Evolutionary conservation across 805 yeast species (phyloP), one percentile per base, ranked within the genome.

Genomic region (Saccharomyces mikatae): DNA sequence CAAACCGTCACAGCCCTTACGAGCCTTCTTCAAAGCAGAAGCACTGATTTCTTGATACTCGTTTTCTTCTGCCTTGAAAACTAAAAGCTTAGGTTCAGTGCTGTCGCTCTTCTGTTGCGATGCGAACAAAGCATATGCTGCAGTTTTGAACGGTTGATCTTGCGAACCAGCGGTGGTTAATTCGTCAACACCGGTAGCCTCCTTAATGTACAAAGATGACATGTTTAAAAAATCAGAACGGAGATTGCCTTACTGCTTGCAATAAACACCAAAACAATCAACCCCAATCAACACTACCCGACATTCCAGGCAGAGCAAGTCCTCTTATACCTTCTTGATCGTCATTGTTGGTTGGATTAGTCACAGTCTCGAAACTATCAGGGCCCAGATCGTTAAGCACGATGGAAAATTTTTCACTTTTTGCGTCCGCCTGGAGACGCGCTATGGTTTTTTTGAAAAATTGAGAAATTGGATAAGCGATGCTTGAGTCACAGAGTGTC

Each of bases 1-100:
- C 59, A 94, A 76, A 4, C 96, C 92, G 32, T 91, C 97, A 54
- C 87, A 94, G 56, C 96, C 97, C 72, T 94, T 94, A 73, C 88
- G 89, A 63, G 98, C 97, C 75, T 92, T 94, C 76, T 94, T 94
- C 68, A 92, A 75, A 6, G 96, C 97, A 52, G 95, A 84, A 4
- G 96, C 89, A 17, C 90, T 77, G 67, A 95, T 91, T 64, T 86
- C 92, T 61, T 75, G 80, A 68, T 80, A 92, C 46, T 78, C 81
- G 30, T 62, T 62, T 17, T 66, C 70, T 56, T 69, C 72, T 14
- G 59, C 55, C 59, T 74, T 76, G 73, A 76, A 82, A 44, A 86
- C 80, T 47, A 79, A 74, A 41, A 87, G 67, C 64, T 81, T 81
- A 31, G 71, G 70, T 60, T 70, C 73, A 30, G 60, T 51, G 56